Percentiles rank a stretch among this genome's conserved stretches.
Evolutionary conservation across 352 stramenopile species (phyloP).

Genomic region (Thraustotheca clavata): DNA sequence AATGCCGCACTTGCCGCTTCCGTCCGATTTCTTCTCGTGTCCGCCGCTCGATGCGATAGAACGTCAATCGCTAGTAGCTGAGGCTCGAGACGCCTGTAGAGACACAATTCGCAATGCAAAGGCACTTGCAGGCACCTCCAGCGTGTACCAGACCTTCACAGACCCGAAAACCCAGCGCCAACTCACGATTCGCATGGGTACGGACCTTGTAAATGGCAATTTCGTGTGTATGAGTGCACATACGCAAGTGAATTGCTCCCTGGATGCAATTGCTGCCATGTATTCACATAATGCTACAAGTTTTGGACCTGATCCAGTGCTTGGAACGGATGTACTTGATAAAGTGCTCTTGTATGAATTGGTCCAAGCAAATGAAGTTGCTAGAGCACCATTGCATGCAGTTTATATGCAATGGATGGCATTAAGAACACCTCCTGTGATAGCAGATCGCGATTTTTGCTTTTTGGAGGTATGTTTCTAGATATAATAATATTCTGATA

Average conservation of each 20-base stretch:
- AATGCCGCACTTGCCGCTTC: constrained; percentile 33
- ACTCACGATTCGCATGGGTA: constrained; percentile 5
- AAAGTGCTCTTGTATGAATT: constrained; percentile 62
- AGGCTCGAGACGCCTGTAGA: constrained; percentile 71
- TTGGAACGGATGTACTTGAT: constrained; percentile 44
- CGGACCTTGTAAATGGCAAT: constrained; percentile 6
- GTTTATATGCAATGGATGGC: constrained; percentile 75
- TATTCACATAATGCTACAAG: constrained; percentile 36
- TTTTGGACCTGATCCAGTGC: constrained; percentile 41
- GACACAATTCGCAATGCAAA: constrained; percentile 79
- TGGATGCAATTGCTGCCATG: constrained; percentile 76
- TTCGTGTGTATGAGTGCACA: constrained; percentile 37
- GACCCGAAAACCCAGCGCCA: constrained; percentile 5
- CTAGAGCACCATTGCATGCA: constrained; percentile 61
- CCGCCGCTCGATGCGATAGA: constrained; percentile 54
- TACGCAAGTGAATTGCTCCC: constrained; percentile 57
- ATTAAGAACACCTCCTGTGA: constrained; percentile 60
- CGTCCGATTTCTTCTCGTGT: constrained; percentile 57
- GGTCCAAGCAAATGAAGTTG: constrained; percentile 20
- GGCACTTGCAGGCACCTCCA: constrained; percentile 44
- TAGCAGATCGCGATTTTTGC: constrained; percentile 74
- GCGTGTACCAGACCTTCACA: constrained; percentile 50
- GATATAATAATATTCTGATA: not conserved
- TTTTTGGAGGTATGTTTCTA: constrained; percentile 33
- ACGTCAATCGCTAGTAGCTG: constrained; percentile 49